A percentile compares a stretch with the other conserved stretches of the same genome.
These are phyloP conservation scores for Mariannaea elegans DNA, from an alignment of 2,329 filamentous ascomycete species.

Conservation along the genomic window DNA sequence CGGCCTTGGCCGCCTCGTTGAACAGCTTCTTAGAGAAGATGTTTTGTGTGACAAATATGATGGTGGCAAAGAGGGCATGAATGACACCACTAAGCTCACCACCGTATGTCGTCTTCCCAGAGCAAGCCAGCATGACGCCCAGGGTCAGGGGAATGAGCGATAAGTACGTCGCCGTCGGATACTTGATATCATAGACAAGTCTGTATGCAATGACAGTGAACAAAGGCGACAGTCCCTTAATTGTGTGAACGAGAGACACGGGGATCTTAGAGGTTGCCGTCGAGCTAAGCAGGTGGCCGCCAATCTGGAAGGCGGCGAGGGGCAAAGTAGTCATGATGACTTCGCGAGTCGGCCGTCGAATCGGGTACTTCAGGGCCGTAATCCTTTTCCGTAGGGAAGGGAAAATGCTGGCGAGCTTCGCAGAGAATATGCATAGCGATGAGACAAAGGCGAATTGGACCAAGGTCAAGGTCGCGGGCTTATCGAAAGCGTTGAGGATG, in stretches of 20 bases:
- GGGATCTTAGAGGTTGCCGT: slow-evolving; percentile 95
- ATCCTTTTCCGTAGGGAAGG: slow-evolving; percentile 75
- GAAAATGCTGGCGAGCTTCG: slow-evolving; percentile 77
- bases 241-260: slow-evolving; percentile 96
- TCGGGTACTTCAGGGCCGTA: slow-evolving; percentile 83
- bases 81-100: slow-evolving; percentile 91
- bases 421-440: slow-evolving; percentile 82
- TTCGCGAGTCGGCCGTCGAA: slow-evolving; percentile 81
- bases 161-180: slow-evolving; percentile 86
- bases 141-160: slow-evolving; percentile 90
- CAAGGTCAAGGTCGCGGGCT: slow-evolving; percentile 89
- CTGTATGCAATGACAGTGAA: slow-evolving; percentile 96
- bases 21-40: slow-evolving; percentile 98
- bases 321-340: slow-evolving; percentile 90
- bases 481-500: slow-evolving; percentile 90
- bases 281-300: slow-evolving; percentile 91
- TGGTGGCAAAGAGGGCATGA: slow-evolving; percentile 86
- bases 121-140: slow-evolving; percentile 97
- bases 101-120: slow-evolving; percentile 78
- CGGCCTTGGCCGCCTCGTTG: slow-evolving; percentile 88
- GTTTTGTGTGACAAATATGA: slow-evolving; percentile 97
- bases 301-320: slow-evolving; percentile 90
- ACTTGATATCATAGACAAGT: slow-evolving; percentile 86
- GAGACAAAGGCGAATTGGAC: slow-evolving; percentile 95
- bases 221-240: slow-evolving; percentile 94